Conservation (phyloP, 2,329 filamentous ascomycete species). For the Pyricularia grisea region DNA sequence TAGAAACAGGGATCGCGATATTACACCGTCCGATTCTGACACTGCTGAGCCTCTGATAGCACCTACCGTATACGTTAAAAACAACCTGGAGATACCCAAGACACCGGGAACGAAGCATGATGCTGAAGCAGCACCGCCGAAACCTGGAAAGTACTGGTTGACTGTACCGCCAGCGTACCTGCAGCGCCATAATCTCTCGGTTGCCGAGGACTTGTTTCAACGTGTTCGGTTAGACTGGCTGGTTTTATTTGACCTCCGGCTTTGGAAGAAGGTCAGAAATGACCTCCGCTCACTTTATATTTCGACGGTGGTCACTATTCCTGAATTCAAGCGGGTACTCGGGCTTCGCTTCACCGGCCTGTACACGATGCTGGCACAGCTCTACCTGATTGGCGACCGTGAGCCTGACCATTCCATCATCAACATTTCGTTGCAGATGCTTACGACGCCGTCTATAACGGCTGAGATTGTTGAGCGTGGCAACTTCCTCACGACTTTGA, state of each 20-base stretch:
- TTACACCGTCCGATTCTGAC: constrained; percentile 65
- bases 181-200: constrained; percentile 50
- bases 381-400: constrained; percentile 91
- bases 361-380: constrained; percentile 85
- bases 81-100: constrained; percentile 66
- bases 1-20: constrained; percentile 40
- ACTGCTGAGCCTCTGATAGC: constrained; percentile 59
- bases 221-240: constrained; percentile 88
- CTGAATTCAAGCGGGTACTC: constrained; percentile 89
- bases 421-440: constrained; percentile 90
- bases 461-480: constrained; percentile 90
- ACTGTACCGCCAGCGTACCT: constrained; percentile 66
- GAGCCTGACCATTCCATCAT: constrained; percentile 98
- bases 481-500: constrained; percentile 89
- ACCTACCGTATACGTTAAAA: constrained; percentile 51
- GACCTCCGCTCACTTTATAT: constrained; percentile 91
- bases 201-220: constrained; percentile 81
- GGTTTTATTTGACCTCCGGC: constrained; percentile 83
- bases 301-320: constrained; percentile 89
- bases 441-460: constrained; percentile 94
- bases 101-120: constrained; percentile 53
- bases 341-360: constrained; percentile 89
- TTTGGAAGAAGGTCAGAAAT: constrained; percentile 94
- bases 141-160: constrained; percentile 75
- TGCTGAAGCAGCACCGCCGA: constrained; percentile 39